A percentile compares a stretch with the other conserved stretches of the same genome.
phyloP scores from a whole-genome alignment of 1,284 basidiomycete genomes.

The Cryptococcus jaspeensis region DNA sequence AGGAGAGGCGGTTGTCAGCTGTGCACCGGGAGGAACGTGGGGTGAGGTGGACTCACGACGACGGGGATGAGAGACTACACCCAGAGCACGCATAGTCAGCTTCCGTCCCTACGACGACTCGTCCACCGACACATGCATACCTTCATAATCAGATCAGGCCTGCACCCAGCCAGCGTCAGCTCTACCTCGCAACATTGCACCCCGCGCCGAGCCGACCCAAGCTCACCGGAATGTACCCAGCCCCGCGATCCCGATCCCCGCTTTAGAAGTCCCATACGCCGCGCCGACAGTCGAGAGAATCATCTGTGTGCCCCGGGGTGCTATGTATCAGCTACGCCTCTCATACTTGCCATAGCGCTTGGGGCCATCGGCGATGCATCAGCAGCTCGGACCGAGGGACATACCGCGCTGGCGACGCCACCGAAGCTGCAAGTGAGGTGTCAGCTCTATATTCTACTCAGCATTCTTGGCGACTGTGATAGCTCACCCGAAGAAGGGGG shows the following conservation, averaged over 20 bases:
- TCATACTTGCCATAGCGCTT: neutral
- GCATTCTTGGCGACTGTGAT: neutral
- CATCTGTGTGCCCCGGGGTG: too few relatives aligned
- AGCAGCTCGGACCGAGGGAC: constrained; percentile 3
- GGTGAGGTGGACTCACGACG: constrained; percentile 43
- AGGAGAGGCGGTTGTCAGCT: constrained; percentile 1
- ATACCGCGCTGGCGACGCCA: constrained; percentile 44
- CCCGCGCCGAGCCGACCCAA: neutral
- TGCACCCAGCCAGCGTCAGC: constrained; percentile 35
- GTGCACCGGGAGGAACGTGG: neutral
- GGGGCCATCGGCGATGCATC: neutral
- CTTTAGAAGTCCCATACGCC: constrained; percentile 94
- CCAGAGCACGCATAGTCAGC: neutral
- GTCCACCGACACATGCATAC: constrained; percentile 52
- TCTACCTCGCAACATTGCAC: neutral
- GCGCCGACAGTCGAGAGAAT: constrained; percentile 71
- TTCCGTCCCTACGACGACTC: neutral
- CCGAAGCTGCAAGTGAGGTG: constrained; percentile 34
- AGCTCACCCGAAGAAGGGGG: constrained; percentile 51
- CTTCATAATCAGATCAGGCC: constrained; percentile 97
- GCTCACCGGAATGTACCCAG: constrained; percentile 74
- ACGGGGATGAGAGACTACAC: constrained; percentile 77
- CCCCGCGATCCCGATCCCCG: constrained; percentile 96
- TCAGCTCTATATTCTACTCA: too few relatives aligned
- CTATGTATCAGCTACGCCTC: too few relatives aligned